These are phyloP conservation scores for Xanthoconium separans DNA, from an alignment of 1,284 basidiomycete species.

Conservation along the genomic window DNA sequence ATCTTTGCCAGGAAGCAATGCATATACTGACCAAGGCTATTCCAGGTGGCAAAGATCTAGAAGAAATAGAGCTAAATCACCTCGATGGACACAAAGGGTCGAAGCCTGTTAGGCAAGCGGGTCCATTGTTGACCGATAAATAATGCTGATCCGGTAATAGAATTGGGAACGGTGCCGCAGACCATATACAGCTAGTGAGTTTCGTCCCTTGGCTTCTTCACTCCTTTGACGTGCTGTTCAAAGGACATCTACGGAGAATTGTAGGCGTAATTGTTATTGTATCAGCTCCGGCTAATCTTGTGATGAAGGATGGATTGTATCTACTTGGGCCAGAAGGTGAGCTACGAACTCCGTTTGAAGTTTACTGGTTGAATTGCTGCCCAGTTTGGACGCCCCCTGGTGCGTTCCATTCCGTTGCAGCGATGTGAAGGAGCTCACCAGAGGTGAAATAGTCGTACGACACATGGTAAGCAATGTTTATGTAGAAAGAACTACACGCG, in stretches of 20 bases:
- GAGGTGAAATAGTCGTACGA: slow-evolving; percentile 48
- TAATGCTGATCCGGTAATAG: slow-evolving; percentile 34
- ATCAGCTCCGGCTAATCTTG: slow-evolving; percentile 1
- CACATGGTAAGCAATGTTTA: slow-evolving; percentile 42
- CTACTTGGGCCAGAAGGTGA: slow-evolving; percentile 87
- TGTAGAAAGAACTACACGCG: not conserved
- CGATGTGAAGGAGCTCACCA: slow-evolving; percentile 10
- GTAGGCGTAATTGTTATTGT: slow-evolving; percentile 38
- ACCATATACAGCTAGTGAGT: slow-evolving; percentile 82
- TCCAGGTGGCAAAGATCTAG: slow-evolving; percentile 77
- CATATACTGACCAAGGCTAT: not conserved
- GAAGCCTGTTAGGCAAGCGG: slow-evolving; percentile 59
- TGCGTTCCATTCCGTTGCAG: slow-evolving; percentile 26
- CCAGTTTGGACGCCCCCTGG: slow-evolving; percentile 49
- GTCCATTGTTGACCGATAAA: not conserved
- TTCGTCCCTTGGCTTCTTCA: not conserved
- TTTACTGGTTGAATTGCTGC: not conserved
- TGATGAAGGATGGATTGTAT: slow-evolving; percentile 83
- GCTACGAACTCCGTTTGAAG: slow-evolving; percentile 7
- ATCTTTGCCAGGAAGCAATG: not conserved
- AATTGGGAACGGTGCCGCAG: slow-evolving; percentile 87
- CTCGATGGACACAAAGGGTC: slow-evolving; percentile 86
- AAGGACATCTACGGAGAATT: slow-evolving; percentile 92
- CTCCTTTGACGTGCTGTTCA: not conserved
- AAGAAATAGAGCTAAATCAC: slow-evolving; percentile 81